phyloP scores from a whole-genome alignment of 176 grass and related monocot species.

The Themeda triandra region DNA sequence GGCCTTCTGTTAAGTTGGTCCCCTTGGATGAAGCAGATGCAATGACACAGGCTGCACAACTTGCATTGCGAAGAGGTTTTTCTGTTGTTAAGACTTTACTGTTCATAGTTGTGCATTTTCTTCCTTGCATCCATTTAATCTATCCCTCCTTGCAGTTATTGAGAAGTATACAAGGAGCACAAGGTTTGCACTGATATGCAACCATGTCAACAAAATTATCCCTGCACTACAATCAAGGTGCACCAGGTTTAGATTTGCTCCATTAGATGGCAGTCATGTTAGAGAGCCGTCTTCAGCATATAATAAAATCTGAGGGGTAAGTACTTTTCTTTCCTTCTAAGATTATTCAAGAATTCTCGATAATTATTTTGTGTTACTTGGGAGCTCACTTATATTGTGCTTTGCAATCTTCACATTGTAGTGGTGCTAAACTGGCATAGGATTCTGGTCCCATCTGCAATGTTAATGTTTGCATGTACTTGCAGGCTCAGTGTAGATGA shows the following conservation, averaged over 20 bases:
- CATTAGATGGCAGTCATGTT: slow-evolving; percentile 80
- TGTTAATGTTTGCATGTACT: slow-evolving; percentile 15
- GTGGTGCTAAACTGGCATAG: not conserved
- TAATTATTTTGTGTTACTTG: not conserved
- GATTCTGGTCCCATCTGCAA: not conserved
- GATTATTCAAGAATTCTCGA: not conserved
- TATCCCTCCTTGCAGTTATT: slow-evolving; percentile 60
- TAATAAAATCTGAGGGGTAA: slow-evolving; percentile 93
- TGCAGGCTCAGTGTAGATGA: slow-evolving; percentile 77
- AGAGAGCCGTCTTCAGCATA: slow-evolving; percentile 76
- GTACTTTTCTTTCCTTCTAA: slow-evolving; percentile 1
- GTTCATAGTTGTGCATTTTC: not conserved
- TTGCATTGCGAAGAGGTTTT: slow-evolving; percentile 94
- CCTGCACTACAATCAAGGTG: slow-evolving; percentile 96
- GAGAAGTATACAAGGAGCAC: slow-evolving; percentile 98
- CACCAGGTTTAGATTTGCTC: slow-evolving; percentile 97
- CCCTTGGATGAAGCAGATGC: slow-evolving; percentile 96
- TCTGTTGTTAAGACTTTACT: slow-evolving; percentile 14
- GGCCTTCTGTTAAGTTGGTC: slow-evolving; percentile 81
- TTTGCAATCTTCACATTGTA: not conserved
- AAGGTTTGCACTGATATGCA: slow-evolving; percentile 98
- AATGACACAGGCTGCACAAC: slow-evolving; percentile 99
- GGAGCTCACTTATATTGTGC: not conserved
- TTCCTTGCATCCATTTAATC: slow-evolving; percentile 16
- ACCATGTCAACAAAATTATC: slow-evolving; percentile 99